Percentiles rank a stretch among this genome's conserved stretches.
phyloP scores from a whole-genome alignment of 1,284 basidiomycete species.

The Ustilago shanxiensis region DNA sequence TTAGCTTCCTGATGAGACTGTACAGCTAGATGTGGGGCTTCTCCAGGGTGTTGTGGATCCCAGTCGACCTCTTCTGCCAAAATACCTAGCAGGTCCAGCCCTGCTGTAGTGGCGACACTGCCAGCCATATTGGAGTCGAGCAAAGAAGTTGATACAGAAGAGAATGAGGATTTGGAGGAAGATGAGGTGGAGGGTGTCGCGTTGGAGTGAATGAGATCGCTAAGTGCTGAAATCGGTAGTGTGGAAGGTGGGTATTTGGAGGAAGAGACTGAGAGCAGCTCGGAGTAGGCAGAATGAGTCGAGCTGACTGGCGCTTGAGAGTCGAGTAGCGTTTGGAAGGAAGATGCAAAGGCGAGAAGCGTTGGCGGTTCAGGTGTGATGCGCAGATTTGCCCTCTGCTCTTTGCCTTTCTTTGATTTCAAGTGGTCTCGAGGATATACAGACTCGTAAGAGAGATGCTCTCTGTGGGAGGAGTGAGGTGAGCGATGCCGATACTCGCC shows the following conservation, averaged over 20 bases:
- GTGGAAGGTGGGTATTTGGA: conserved; percentile 41
- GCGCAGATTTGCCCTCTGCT: neutral
- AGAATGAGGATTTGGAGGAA: conserved; percentile 40
- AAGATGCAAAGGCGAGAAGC: conserved; percentile 39
- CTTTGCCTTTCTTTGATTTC: neutral
- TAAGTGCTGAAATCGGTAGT: conserved; percentile 29
- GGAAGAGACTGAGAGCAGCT: conserved; percentile 40
- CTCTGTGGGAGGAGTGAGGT: neutral
- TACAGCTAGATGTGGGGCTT: conserved; percentile 18
- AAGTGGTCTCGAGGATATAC: neutral
- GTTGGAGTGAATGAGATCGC: conserved; percentile 27
- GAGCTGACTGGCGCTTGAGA: conserved; percentile 39
- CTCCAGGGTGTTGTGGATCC: conserved; percentile 39
- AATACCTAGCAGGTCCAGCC: conserved; percentile 38
- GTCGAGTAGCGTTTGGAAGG: conserved; percentile 42
- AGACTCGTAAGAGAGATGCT: neutral
- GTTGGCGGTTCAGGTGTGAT: conserved; percentile 21
- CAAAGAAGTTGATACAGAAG: conserved; percentile 25
- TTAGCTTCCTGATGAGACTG: conserved; percentile 31
- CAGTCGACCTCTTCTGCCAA: conserved; percentile 44
- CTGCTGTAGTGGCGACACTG: conserved; percentile 18
- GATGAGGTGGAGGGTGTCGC: conserved; percentile 18
- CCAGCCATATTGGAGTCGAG: conserved; percentile 13
- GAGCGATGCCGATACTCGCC: neutral
- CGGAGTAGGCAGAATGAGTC: conserved; percentile 44